Evolutionary conservation across 2,329 filamentous ascomycete genomes (phyloP), one percentile per base, ranked within the genome.

Genomic region (Penicillium sp.): DNA sequence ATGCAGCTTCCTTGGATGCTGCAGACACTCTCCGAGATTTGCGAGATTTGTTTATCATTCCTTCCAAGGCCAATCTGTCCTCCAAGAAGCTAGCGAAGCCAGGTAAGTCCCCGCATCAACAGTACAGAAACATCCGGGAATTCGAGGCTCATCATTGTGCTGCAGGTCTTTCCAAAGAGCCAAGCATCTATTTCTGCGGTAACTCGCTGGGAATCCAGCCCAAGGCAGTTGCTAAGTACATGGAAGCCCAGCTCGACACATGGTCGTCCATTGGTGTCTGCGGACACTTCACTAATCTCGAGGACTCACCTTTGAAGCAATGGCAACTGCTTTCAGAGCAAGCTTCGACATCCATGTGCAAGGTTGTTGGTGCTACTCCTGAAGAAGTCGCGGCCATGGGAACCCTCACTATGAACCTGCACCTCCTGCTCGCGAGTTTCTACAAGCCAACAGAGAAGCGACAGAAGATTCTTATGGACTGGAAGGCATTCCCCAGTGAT

Each of bases 181-280:
- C 67, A 37, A 71, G 70, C 43, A 87, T 90, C 54, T 96, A 96
- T 74, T 87, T 96, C 64, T 92, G 91, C 63, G 92, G 92, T 53
- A 96, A 96, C 77, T 96, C 91, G 0, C 83, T 96, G 3, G 92
- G 92, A 31, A 83, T 93, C 10, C 91, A 96, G 73, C 91, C 92
- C 29, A 86, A 84, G 63, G 82, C 85, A 3, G 86, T 87, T 0
- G 78, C 83, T 16, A 77, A 82, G 22, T 86, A 90, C 61, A 74
- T 96, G 60, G 79, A 86, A 48, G 84, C 86, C 3, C 90, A 95
- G 63, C 82, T 96, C 1, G 84, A 89, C 65, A 93, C 90, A 2
- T 96, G 92, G 91, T 86, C 88, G 0, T 88, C 87, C 0, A 88
- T 93, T 60, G 91, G 88, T 19, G 91, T 96, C 24, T 85, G 88